Evolutionary conservation across 768 basidiomycete species (phyloP).

Genomic region (Lyophyllum atratum): DNA sequence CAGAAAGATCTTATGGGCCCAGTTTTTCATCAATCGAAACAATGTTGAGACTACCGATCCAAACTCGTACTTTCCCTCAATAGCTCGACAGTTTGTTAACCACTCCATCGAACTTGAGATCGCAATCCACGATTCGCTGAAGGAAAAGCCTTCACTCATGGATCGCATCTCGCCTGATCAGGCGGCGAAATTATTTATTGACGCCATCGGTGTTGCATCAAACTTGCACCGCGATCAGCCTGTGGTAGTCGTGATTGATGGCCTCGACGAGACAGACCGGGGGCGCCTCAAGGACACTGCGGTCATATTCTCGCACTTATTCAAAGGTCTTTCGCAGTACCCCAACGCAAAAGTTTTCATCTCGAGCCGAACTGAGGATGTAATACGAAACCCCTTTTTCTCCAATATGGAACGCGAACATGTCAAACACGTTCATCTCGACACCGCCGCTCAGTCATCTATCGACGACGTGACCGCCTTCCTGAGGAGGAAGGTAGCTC

Average conservation of each 20-base stretch:
- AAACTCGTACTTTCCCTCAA: constrained; percentile 18
- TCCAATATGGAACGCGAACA: background rate
- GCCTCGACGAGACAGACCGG: constrained; percentile 19
- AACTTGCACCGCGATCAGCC: constrained; percentile 6
- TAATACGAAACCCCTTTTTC: constrained; percentile 16
- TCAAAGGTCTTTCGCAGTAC: background rate
- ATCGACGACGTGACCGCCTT: constrained; percentile 14
- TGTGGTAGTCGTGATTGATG: constrained; percentile 19
- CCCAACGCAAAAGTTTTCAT: constrained; percentile 19
- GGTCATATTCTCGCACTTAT: constrained; percentile 13
- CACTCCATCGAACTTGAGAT: constrained; percentile 5
- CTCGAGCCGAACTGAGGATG: constrained; percentile 20
- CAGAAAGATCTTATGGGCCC: constrained; percentile 13
- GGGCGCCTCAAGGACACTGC: constrained; percentile 12
- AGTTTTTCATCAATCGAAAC: constrained; percentile 17
- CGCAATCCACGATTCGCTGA: constrained; percentile 11
- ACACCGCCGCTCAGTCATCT: constrained; percentile 14
- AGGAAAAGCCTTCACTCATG: constrained; percentile 8
- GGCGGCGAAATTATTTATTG: constrained; percentile 16
- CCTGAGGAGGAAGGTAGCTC: constrained; percentile 5
- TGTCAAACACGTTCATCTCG: constrained; percentile 18
- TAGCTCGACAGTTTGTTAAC: constrained; percentile 17
- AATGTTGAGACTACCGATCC: constrained; percentile 16
- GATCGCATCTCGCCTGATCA: constrained; percentile 14
- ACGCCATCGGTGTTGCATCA: constrained; percentile 11